phyloP scores from a whole-genome alignment of 2,329 filamentous ascomycete genomes.

The Helotiales sp. region DNA sequence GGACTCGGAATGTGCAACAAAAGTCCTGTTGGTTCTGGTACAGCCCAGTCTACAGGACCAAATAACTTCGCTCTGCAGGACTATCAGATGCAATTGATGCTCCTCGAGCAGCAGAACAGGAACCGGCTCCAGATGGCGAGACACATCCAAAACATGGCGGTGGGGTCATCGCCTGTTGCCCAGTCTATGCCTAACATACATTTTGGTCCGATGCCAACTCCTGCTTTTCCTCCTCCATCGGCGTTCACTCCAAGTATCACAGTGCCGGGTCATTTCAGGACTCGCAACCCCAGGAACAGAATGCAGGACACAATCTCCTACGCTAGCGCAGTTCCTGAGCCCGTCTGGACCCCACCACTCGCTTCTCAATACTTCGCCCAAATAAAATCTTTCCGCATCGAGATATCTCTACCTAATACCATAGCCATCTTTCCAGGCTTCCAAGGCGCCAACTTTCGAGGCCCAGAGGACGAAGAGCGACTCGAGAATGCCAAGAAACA shows the following conservation, averaged over 20 bases:
- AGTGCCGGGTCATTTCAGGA: no score
- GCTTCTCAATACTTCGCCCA: background rate
- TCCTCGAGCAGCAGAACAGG: conserved; percentile 85
- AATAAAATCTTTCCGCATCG: conserved; percentile 4
- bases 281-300: background rate
- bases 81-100: conserved; percentile 88
- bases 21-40: background rate
- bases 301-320: background rate
- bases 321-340: background rate
- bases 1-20: conserved; percentile 18
- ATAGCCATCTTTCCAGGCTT: background rate
- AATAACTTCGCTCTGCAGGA: conserved; percentile 78
- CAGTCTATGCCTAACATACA: background rate
- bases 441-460: background rate
- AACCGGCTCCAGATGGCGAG: conserved; percentile 82
- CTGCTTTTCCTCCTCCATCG: background rate
- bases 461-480: no score
- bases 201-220: background rate
- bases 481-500: background rate
- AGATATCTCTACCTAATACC: background rate
- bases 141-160: conserved; percentile 64
- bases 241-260: no score
- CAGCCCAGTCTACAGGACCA: background rate
- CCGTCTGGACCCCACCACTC: conserved; percentile 11
- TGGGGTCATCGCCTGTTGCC: background rate